These are phyloP conservation scores for Fusarium albosuccineum DNA, from an alignment of 2,329 filamentous ascomycete species.

Conservation along the genomic window DNA sequence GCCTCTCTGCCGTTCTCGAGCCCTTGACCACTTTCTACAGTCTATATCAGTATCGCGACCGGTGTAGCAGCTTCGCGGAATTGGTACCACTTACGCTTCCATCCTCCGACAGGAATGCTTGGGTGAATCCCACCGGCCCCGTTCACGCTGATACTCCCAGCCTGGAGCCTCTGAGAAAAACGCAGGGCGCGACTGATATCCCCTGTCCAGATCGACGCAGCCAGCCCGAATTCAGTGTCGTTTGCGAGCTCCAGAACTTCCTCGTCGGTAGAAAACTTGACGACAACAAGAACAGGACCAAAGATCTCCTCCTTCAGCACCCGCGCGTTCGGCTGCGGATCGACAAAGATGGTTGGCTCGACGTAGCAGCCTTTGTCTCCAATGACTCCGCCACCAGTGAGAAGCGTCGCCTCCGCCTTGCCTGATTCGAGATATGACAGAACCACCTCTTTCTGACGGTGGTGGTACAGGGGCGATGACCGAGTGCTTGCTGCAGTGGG, in stretches of 20 bases:
- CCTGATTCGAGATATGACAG: constrained; percentile 1
- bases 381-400: neutral
- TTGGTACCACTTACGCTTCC: neutral
- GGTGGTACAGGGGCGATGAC: neutral
- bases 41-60: neutral
- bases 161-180: neutral
- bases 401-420: neutral
- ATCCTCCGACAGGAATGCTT: neutral
- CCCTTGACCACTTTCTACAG: neutral
- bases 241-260: neutral
- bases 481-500: neutral
- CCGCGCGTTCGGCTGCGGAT: neutral
- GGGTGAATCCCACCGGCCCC: neutral
- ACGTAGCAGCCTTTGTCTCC: neutral
- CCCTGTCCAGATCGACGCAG: neutral
- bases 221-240: neutral
- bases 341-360: neutral
- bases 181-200: neutral
- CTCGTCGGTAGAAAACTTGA: neutral
- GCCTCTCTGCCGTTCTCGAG: neutral
- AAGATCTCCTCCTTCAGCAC: constrained; percentile 1
- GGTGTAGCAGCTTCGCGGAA: neutral
- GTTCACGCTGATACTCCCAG: neutral
- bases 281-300: neutral
- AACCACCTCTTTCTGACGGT: neutral